Percentiles rank a stretch among this genome's conserved stretches.
phyloP scores from a whole-genome alignment of 306 rosid species.

The Pterocarpus macrocarpus region DNA sequence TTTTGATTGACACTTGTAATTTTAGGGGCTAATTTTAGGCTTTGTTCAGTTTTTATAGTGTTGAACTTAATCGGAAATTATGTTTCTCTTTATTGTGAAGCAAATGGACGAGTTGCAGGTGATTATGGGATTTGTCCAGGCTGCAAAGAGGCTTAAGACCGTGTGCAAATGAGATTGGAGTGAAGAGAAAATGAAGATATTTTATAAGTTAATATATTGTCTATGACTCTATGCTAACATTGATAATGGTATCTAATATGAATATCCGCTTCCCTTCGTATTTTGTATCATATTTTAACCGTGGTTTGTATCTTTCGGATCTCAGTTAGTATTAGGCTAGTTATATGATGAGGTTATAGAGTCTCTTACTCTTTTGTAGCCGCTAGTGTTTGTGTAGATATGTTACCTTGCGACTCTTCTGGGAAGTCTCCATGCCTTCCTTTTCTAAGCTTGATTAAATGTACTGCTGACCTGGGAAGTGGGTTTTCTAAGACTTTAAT shows the following conservation, averaged over 20 bases:
- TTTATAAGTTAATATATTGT: constrained; percentile 40
- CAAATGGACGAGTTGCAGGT: constrained; percentile 99
- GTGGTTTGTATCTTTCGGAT: constrained; percentile 47
- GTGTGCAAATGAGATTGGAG: constrained; percentile 69
- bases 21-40: neutral
- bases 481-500: constrained; percentile 45
- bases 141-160: constrained; percentile 88
- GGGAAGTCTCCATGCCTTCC: constrained; percentile 53
- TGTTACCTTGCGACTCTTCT: constrained; percentile 52
- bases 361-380: constrained; percentile 59
- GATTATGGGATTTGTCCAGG: constrained; percentile 88
- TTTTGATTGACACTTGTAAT: neutral
- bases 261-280: constrained; percentile 58
- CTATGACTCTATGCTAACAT: constrained; percentile 76
- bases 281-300: constrained; percentile 63
- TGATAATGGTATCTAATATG: constrained; percentile 51
- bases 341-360: constrained; percentile 55
- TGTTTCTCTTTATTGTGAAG: constrained; percentile 52
- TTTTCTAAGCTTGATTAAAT: constrained; percentile 51
- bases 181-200: constrained; percentile 1
- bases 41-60: neutral
- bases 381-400: constrained; percentile 63
- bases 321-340: constrained; percentile 59
- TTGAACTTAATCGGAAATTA: neutral
- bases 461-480: constrained; percentile 67